phyloP scores from a whole-genome alignment of 2,329 filamentous ascomycete species.

The Amesomyces nigricolor region DNA sequence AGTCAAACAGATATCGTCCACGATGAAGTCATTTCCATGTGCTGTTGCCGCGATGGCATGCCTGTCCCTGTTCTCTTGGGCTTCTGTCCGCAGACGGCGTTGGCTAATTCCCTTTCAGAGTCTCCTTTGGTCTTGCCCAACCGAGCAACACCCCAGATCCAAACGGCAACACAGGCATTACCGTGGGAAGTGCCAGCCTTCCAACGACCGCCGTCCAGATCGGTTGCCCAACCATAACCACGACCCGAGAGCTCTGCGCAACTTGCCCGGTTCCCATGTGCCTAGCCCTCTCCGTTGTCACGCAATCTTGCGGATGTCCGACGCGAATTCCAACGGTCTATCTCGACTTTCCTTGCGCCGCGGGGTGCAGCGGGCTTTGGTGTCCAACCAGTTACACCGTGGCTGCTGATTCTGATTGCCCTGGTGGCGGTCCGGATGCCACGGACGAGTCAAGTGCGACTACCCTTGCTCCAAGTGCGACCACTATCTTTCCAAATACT shows the following conservation, averaged over 20 bases:
- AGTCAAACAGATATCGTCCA: too few species aligned
- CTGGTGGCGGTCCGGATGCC: neutral
- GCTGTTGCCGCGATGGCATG: too few species aligned
- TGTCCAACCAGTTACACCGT: slow-evolving; percentile 26
- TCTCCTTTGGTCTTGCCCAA: too few species aligned
- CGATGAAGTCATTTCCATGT: too few species aligned
- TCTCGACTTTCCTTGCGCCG: slow-evolving; percentile 28
- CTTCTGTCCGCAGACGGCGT: too few species aligned
- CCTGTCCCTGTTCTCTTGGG: too few species aligned
- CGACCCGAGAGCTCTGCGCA: slow-evolving; percentile 30
- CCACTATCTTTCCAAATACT: too few species aligned
- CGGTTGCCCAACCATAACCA: slow-evolving; percentile 34
- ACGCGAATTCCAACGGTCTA: slow-evolving; percentile 28
- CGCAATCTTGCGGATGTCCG: slow-evolving; percentile 32
- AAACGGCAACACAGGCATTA: too few species aligned
- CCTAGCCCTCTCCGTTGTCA: slow-evolving; percentile 29
- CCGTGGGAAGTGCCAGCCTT: neutral
- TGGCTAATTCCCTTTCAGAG: too few species aligned
- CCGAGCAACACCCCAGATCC: too few species aligned
- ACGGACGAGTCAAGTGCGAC: neutral
- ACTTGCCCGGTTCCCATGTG: slow-evolving; percentile 32
- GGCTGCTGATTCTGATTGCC: slow-evolving; percentile 8
- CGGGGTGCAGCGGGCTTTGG: slow-evolving; percentile 29
- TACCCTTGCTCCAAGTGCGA: neutral
- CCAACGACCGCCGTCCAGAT: slow-evolving; percentile 4